Evolutionary conservation across 345 rosid species (phyloP).

Genomic region (Dipteronia dyeriana): DNA sequence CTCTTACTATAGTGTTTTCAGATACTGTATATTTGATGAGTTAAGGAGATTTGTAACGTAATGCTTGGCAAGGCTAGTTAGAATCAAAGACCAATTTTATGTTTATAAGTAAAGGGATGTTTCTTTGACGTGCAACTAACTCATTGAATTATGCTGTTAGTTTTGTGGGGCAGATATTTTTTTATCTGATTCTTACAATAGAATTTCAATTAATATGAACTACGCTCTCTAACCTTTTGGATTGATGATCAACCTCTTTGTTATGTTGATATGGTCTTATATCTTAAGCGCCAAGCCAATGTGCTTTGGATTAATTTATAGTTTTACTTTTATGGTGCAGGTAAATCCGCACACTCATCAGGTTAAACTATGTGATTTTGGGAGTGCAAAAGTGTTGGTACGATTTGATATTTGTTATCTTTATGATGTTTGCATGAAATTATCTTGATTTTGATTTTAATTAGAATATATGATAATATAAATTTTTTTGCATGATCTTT

Average conservation of each 20-base stretch:
- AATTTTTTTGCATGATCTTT: slow-evolving; percentile 11
- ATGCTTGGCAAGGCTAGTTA: background rate
- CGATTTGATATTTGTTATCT: slow-evolving; percentile 19
- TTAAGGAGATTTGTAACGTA: background rate
- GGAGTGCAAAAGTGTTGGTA: slow-evolving; percentile 99
- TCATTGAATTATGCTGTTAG: background rate
- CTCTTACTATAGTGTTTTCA: background rate
- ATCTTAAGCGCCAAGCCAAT: background rate
- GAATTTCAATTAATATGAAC: background rate
- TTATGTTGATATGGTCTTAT: background rate
- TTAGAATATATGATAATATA: slow-evolving; percentile 8
- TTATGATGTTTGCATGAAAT: background rate
- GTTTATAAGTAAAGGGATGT: background rate
- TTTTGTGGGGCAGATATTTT: background rate
- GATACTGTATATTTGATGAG: background rate
- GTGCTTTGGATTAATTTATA: background rate
- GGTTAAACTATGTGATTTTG: slow-evolving; percentile 96
- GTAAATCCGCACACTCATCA: slow-evolving; percentile 98
- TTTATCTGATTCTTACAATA: background rate
- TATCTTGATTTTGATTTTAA: background rate
- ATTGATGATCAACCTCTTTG: background rate
- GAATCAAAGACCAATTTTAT: background rate
- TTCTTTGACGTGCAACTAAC: background rate
- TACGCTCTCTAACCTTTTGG: background rate
- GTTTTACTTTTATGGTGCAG: slow-evolving; percentile 35